Conservation (phyloP, 2,329 filamentous ascomycete genomes). For the Fonsecaea multimorphosa region DNA sequence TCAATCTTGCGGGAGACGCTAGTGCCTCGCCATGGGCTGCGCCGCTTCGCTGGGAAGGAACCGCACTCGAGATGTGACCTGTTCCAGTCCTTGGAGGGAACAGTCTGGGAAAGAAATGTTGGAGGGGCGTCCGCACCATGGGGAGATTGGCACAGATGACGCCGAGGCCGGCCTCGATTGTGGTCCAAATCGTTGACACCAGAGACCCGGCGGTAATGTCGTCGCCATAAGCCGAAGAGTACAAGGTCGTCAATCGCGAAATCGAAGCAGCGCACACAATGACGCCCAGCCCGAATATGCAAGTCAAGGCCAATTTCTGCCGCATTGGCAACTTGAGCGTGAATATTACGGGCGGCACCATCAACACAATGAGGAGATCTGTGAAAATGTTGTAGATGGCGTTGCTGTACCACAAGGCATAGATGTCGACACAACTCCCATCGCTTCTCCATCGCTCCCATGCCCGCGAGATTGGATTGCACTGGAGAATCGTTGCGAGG, state of each 20-base stretch:
- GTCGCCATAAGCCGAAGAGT: constrained; percentile 37
- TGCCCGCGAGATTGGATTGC: constrained; percentile 54
- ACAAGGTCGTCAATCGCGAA: constrained; percentile 45
- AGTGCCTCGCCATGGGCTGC: constrained; percentile 11
- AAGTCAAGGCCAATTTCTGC: constrained; percentile 59
- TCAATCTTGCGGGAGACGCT: constrained; percentile 9
- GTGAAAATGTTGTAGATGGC: constrained; percentile 47
- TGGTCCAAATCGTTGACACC: constrained; percentile 47
- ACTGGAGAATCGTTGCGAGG: constrained; percentile 58
- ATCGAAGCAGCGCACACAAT: constrained; percentile 40
- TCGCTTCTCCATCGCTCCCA: constrained; percentile 49
- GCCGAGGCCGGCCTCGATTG: constrained; percentile 46
- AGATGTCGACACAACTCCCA: constrained; percentile 27
- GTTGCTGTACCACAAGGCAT: constrained; percentile 58
- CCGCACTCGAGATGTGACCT: constrained; percentile 18
- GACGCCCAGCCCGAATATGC: constrained; percentile 47
- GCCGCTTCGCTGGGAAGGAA: constrained; percentile 15
- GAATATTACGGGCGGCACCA: constrained; percentile 46
- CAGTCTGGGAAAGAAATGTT: constrained; percentile 31
- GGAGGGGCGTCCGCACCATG: constrained; percentile 45
- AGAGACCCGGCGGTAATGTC: constrained; percentile 42
- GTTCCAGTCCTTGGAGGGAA: constrained; percentile 28
- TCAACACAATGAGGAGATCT: constrained; percentile 45
- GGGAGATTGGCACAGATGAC: constrained; percentile 51
- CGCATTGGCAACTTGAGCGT: constrained; percentile 42